These are phyloP conservation scores for Tremellales sp. DNA, from an alignment of 1,284 basidiomycete genomes.

Conservation along the genomic window DNA sequence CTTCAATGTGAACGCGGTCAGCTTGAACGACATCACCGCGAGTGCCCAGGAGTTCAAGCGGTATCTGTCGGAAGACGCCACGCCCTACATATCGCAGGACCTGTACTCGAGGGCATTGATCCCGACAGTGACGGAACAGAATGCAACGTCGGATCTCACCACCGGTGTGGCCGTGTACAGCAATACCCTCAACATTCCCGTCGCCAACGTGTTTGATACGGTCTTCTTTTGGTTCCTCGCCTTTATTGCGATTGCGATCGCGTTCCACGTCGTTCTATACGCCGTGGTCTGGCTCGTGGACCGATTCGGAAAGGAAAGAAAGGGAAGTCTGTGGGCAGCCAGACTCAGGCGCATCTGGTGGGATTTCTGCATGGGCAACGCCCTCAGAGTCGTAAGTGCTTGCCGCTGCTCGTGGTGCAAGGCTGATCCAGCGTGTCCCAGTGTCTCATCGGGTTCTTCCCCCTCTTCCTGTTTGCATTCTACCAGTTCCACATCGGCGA, in stretches of 20 bases:
- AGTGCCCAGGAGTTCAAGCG: constrained; percentile 14
- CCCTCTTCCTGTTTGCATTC: constrained; percentile 70
- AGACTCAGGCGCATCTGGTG: constrained; percentile 54
- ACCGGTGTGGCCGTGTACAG: constrained; percentile 77
- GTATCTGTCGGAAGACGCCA: constrained; percentile 12
- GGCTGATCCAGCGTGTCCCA: constrained; percentile 34
- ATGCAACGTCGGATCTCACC: constrained; percentile 50
- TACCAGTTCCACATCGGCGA: constrained; percentile 77
- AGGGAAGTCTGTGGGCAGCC: constrained; percentile 38
- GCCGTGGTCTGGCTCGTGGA: constrained; percentile 46
- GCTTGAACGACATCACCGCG: constrained; percentile 52
- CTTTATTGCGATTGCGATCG: constrained; percentile 57
- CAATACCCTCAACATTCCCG: constrained; percentile 67
- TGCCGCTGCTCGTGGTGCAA: background rate
- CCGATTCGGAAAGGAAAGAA: constrained; percentile 33
- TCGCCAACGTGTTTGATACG: constrained; percentile 79
- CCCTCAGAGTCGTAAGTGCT: constrained; percentile 42
- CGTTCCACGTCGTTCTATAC: constrained; percentile 57
- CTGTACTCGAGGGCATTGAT: constrained; percentile 53
- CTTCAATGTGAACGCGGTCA: constrained; percentile 55
- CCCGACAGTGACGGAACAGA: constrained; percentile 59
- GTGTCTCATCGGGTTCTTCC: constrained; percentile 62
- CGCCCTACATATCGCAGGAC: constrained; percentile 3
- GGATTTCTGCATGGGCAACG: constrained; percentile 46
- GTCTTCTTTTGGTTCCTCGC: constrained; percentile 69